Evolutionary conservation across 2,329 filamentous ascomycete species (phyloP).

Genomic region (Metarhizium guizhouense): DNA sequence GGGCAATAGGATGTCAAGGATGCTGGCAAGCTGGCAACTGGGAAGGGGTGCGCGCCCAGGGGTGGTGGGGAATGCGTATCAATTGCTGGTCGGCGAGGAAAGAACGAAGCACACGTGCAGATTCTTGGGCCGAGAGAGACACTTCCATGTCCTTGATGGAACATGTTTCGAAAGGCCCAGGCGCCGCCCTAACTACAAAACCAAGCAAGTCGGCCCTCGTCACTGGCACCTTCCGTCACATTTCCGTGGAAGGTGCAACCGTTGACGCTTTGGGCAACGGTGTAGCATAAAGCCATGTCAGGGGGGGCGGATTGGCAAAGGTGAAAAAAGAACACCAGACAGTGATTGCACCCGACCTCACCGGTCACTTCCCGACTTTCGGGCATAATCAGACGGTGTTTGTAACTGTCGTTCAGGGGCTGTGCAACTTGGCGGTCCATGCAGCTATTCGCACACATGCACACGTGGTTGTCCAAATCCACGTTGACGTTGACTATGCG

Average conservation of each 20-base stretch:
- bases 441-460: too few species aligned
- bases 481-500: too few species aligned
- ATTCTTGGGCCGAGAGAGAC: not conserved
- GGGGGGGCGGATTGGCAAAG: too few species aligned
- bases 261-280: not conserved
- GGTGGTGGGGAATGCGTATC: not conserved
- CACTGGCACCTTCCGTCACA: not conserved
- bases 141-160: not conserved
- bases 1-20: not conserved
- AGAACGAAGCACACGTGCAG: not conserved
- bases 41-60: not conserved
- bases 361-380: too few species aligned
- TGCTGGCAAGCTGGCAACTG: not conserved
- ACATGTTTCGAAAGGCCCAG: not conserved
- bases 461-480: too few species aligned
- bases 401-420: too few species aligned
- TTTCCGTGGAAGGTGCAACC: not conserved
- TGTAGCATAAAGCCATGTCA: not conserved
- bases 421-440: too few species aligned
- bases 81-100: not conserved
- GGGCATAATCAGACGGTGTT: too few species aligned
- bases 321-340: too few species aligned
- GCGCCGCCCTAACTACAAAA: too few species aligned
- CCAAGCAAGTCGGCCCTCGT: too few species aligned
- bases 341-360: too few species aligned